Percentiles rank a stretch among this genome's conserved stretches.
These are phyloP conservation scores for Penicillium carneum DNA, from an alignment of 2,329 filamentous ascomycete species.

Conservation along the genomic window DNA sequence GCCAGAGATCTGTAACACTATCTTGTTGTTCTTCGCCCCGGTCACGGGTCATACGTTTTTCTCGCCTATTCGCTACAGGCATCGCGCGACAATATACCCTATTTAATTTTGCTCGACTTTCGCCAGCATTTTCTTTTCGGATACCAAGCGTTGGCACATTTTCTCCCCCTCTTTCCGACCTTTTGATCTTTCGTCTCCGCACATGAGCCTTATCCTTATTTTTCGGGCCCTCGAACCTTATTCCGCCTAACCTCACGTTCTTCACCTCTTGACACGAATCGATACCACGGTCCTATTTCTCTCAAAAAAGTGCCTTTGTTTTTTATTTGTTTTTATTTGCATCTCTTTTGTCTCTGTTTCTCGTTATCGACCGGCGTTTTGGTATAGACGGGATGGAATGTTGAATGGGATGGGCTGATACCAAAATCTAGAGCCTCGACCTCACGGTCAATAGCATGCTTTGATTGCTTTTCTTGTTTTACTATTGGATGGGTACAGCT, in stretches of 20 bases:
- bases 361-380: constrained; percentile 45
- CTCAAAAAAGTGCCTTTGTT: constrained; percentile 36
- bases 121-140: constrained; percentile 38
- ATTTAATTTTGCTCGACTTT: constrained; percentile 36
- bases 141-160: constrained; percentile 37
- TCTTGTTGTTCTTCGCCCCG: constrained; percentile 20
- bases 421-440: constrained; percentile 50
- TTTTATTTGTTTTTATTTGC: constrained; percentile 22
- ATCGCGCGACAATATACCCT: constrained; percentile 40
- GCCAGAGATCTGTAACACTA: constrained; percentile 45
- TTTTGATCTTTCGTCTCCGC: constrained; percentile 23
- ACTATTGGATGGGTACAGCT: constrained; percentile 22
- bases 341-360: constrained; percentile 25
- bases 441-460: constrained; percentile 46
- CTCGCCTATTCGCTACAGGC: constrained; percentile 30
- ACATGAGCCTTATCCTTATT: constrained; percentile 20
- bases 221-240: constrained; percentile 25
- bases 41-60: constrained; percentile 30
- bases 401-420: constrained; percentile 50
- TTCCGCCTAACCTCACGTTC: constrained; percentile 17
- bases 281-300: constrained; percentile 23
- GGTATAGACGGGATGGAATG: constrained; percentile 49
- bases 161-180: constrained; percentile 16
- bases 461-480: constrained; percentile 32
- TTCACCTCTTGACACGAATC: constrained; percentile 23